Conservation (phyloP, 176 grass and related monocot genomes). For the Bonia amplexicaulis region DNA sequence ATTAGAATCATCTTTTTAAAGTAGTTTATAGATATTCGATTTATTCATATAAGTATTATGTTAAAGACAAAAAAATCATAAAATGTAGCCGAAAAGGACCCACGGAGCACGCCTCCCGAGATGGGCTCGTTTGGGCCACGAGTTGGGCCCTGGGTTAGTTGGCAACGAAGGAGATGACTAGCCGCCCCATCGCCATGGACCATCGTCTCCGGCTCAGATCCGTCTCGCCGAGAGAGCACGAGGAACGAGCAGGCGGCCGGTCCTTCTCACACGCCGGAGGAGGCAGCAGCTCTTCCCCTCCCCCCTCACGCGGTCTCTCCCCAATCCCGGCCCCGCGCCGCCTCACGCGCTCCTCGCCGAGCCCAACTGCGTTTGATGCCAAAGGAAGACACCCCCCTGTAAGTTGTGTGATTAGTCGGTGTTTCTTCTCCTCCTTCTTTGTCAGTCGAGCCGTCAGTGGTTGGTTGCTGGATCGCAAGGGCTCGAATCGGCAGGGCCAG, state of each 20-base stretch:
- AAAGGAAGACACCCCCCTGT: not conserved
- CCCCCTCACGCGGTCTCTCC: not conserved
- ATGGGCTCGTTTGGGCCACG: not conserved
- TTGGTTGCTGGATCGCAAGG: not conserved
- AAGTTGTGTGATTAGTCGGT: not conserved
- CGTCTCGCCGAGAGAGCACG: not conserved
- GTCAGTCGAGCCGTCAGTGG: not conserved
- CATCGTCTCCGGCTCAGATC: conserved; percentile 30
- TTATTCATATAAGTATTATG: too few relatives aligned
- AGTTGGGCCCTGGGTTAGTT: not conserved
- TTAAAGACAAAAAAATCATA: too few relatives aligned
- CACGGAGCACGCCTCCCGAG: too few relatives aligned
- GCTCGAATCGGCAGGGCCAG: not conserved
- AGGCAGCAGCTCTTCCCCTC: not conserved
- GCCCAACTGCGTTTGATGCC: not conserved
- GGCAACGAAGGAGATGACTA: not conserved
- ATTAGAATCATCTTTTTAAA: too few relatives aligned
- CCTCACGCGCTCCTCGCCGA: not conserved
- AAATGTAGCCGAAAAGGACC: too few relatives aligned
- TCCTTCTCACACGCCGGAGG: not conserved
- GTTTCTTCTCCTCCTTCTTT: not conserved
- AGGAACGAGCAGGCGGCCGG: not conserved
- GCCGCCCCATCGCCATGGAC: not conserved
- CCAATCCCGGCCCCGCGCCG: not conserved
- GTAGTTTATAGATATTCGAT: too few relatives aligned